Evolutionary conservation across 805 yeast genomes (phyloP), one percentile per base, ranked within the genome.

Genomic region (Cyberlindnera samutprakarnensis): DNA sequence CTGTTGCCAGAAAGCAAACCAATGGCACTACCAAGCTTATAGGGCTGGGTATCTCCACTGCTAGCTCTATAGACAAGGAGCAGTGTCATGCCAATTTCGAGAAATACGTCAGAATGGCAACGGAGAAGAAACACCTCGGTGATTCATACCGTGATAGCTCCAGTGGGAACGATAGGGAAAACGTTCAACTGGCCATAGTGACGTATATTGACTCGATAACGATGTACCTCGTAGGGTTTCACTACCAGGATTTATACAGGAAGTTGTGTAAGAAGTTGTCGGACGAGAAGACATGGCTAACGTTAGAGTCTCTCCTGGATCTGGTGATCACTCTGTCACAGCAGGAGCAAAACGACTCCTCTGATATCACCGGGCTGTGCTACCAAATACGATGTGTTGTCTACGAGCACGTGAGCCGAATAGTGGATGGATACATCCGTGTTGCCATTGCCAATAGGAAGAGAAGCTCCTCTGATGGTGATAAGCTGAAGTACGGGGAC

Each of bases 181-280:
- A 41, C 28, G 7, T 27, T 11, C 36, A 32, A 13, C 20, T 22
- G 9, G 33, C 48, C 2, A 11, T 42, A 4, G 37, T 27, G 1
- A 25, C 32, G 14, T 45, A 35, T 22, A 28, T 47, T 13, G 48
- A 50, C 16, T 41, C 43, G 10, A 37, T 50, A 15, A 31, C 41
- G 6, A 31, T 44, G 5, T 47, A 38, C 28, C 37, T 48, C 4
- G 35, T 42, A 14, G 53, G 42, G 2, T 48, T 45, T 28, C 36
- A 41, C 26, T 38, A 36, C 20, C 47, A 47, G 12, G 53, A 50
- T 19, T 28, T 32, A n/a, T 27, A 40, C 2, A 38, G 48, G 26
- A 25, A 34, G 11, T 12, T 39, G 3, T 6, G 22, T 5, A 39
- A 32, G n/a, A 47, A 41, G 17, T 19, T 37, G 2, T 41, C 27